phyloP scores from a whole-genome alignment of 192 early-diverging fungal genomes.

The Linnemannia zychae region DNA sequence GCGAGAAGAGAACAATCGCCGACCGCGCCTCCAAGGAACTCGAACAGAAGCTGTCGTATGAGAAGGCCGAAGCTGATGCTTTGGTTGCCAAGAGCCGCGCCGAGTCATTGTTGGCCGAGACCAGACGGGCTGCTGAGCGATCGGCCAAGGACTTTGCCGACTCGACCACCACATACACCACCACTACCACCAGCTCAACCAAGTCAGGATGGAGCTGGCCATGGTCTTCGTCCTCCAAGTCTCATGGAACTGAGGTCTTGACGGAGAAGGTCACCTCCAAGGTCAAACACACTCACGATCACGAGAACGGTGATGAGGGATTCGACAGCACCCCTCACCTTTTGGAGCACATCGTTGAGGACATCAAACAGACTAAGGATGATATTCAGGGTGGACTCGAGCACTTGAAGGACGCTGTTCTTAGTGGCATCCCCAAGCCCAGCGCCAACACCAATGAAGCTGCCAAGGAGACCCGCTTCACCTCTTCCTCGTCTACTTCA shows the following conservation, averaged over 20 bases:
- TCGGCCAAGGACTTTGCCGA: neutral
- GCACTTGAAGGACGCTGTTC: constrained; percentile 30
- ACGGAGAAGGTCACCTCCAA: neutral
- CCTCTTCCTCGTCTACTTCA: neutral
- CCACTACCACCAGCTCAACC: neutral
- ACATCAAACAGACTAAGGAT: constrained; percentile 36
- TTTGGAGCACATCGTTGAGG: constrained; percentile 35
- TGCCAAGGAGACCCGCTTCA: neutral
- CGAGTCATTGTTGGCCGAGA: constrained; percentile 13
- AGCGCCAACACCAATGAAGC: constrained; percentile 8
- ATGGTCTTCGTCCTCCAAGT: constrained; percentile 23
- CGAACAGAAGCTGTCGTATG: constrained; percentile 13
- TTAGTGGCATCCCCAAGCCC: constrained; percentile 12
- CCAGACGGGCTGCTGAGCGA: constrained; percentile 7
- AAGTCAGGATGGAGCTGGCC: constrained; percentile 36
- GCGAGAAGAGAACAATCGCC: constrained; percentile 1
- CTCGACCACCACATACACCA: neutral
- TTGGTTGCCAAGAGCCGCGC: constrained; percentile 22
- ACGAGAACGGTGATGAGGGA: neutral
- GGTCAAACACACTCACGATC: constrained; percentile 3
- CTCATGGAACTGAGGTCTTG: neutral
- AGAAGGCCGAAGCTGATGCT: constrained; percentile 20
- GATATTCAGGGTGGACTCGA: constrained; percentile 17
- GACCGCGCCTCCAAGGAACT: constrained; percentile 13
- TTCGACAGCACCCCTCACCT: constrained; percentile 27